A percentile compares a stretch with the other conserved stretches of the same genome.
Evolutionary conservation across 805 yeast species (phyloP).

Genomic region (Myxozyma geophila): DNA sequence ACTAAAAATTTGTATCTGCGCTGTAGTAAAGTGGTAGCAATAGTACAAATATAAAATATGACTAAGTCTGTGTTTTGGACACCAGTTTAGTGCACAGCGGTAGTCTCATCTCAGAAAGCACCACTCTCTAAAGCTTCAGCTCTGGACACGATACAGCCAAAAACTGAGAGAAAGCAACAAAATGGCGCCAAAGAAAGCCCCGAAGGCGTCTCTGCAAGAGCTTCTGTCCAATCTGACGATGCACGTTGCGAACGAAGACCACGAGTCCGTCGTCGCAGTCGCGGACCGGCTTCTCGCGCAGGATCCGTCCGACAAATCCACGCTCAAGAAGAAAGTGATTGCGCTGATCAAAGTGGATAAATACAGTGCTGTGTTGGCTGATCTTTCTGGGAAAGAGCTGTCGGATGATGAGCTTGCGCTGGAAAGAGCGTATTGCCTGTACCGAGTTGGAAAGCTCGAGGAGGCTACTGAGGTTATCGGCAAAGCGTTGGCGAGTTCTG

Average conservation of each 20-base stretch:
- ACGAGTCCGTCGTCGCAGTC: slow-evolving; percentile 45
- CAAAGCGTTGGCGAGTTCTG: slow-evolving; percentile 31
- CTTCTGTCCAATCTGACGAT: slow-evolving; percentile 48
- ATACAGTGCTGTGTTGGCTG: slow-evolving; percentile 54
- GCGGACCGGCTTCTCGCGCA: slow-evolving; percentile 43
- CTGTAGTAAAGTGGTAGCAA: no score
- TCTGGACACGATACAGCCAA: no score
- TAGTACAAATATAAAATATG: no score
- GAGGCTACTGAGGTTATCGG: slow-evolving; percentile 39
- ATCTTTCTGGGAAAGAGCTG: slow-evolving; percentile 45
- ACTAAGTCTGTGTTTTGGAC: no score
- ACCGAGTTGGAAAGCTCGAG: slow-evolving; percentile 57
- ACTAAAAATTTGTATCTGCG: no score
- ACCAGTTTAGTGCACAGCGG: no score
- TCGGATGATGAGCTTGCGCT: slow-evolving; percentile 37
- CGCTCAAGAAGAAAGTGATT: slow-evolving; percentile 53
- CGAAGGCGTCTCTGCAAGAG: slow-evolving; percentile 24
- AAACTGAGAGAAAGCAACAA: background rate
- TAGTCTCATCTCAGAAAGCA: no score
- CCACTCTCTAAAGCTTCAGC: no score
- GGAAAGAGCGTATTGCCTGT: slow-evolving; percentile 63
- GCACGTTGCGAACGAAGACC: slow-evolving; percentile 47
- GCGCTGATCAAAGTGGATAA: slow-evolving; percentile 65
- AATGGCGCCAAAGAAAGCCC: slow-evolving; percentile 25
- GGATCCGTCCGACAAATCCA: slow-evolving; percentile 42